A percentile compares a stretch with the other conserved stretches of the same genome.
Evolutionary conservation across 2,329 filamentous ascomycete species (phyloP).

Genomic region (Didymella sp.): DNA sequence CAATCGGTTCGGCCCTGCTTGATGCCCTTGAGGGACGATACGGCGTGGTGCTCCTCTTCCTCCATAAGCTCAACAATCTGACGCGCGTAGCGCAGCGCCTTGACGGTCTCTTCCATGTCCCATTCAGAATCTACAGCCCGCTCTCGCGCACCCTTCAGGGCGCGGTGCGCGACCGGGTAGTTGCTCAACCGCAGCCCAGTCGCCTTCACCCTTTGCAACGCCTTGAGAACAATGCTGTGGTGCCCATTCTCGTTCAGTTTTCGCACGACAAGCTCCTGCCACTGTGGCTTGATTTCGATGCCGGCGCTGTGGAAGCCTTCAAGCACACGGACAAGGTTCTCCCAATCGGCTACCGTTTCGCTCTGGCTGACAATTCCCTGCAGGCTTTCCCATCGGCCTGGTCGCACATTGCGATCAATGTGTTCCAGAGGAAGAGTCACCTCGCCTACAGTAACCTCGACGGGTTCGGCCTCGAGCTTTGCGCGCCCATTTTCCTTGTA

Average conservation of each 20-base stretch:
- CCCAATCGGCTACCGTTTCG: constrained; percentile 42
- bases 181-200: constrained; percentile 37
- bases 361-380: constrained; percentile 25
- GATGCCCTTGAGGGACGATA: constrained; percentile 5
- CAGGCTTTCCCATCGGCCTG: constrained; percentile 22
- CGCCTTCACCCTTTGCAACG: constrained; percentile 34
- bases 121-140: constrained; percentile 46
- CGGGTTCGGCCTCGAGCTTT: constrained; percentile 52
- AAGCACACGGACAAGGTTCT: constrained; percentile 44
- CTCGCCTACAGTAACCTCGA: constrained; percentile 52
- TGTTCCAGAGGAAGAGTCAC: constrained; percentile 46
- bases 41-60: constrained; percentile 47
- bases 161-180: constrained; percentile 36
- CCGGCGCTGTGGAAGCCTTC: constrained; percentile 42
- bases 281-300: constrained; percentile 19
- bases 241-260: constrained; percentile 27
- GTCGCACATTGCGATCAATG: constrained; percentile 34
- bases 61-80: constrained; percentile 53
- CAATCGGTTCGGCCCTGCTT: constrained; percentile 37
- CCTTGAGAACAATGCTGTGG: constrained; percentile 41
- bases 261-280: constrained; percentile 32
- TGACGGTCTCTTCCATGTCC: constrained; percentile 47
- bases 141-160: constrained; percentile 48
- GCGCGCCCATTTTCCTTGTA: constrained; percentile 51
- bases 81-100: constrained; percentile 50